phyloP scores from a whole-genome alignment of 2,329 filamentous ascomycete species.

The Aspergillus tanneri region DNA sequence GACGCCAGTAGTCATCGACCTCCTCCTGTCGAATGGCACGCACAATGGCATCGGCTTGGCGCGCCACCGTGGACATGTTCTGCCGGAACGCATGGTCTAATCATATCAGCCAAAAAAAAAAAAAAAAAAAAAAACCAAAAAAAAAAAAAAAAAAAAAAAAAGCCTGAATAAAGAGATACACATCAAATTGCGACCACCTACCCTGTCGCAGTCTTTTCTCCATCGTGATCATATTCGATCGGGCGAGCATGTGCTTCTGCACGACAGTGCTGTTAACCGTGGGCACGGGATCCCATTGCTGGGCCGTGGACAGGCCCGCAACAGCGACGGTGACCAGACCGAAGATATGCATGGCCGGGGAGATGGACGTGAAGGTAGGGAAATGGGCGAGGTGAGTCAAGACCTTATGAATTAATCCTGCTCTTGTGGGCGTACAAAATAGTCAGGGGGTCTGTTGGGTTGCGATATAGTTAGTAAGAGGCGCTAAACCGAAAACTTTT shows the following conservation, averaged over 20 bases:
- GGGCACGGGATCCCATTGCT: neutral
- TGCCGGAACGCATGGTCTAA: slow-evolving; percentile 26
- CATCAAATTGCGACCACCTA: slow-evolving; percentile 33
- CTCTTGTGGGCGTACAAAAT: too few relatives aligned
- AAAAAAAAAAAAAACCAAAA: too few relatives aligned
- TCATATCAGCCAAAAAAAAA: too few relatives aligned
- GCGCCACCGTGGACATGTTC: slow-evolving; percentile 68
- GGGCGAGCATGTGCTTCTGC: slow-evolving; percentile 71
- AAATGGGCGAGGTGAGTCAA: too few relatives aligned
- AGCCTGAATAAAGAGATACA: too few relatives aligned
- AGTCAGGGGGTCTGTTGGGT: too few relatives aligned
- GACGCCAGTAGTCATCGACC: slow-evolving; percentile 22
- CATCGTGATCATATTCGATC: slow-evolving; percentile 70
- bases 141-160: too few relatives aligned
- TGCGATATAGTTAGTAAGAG: too few relatives aligned
- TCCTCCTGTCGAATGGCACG: slow-evolving; percentile 44
- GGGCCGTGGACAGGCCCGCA: neutral
- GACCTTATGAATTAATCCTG: too few relatives aligned
- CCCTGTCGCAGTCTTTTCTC: slow-evolving; percentile 79
- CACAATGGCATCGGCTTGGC: slow-evolving; percentile 60
- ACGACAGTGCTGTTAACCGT: slow-evolving; percentile 11
- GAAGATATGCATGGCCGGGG: neutral
- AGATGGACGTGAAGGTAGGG: too few relatives aligned
- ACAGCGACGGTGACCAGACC: neutral
- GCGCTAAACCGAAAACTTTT: too few relatives aligned